These are phyloP conservation scores for Sanghuangporus weigelae DNA, from an alignment of 1,284 basidiomycete genomes.

Conservation along the genomic window DNA sequence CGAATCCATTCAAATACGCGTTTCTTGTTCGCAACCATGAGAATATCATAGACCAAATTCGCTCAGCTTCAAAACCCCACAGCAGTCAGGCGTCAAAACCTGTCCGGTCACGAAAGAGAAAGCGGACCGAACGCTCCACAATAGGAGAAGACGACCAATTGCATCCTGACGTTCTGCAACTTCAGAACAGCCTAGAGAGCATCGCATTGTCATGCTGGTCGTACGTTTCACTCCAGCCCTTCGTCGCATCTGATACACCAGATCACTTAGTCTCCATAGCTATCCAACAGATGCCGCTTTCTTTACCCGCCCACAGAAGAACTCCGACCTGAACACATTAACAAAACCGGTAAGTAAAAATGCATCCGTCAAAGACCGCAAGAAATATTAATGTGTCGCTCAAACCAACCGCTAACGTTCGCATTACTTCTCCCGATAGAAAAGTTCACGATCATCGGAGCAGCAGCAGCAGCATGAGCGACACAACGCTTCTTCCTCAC, in stretches of 20 bases:
- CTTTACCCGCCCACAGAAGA: constrained; percentile 59
- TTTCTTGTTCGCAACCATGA: constrained; percentile 53
- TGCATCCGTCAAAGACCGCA: neutral
- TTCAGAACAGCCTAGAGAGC: constrained; percentile 45
- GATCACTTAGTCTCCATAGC: constrained; percentile 30
- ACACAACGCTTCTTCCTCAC: neutral
- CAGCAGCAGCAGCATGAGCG: neutral
- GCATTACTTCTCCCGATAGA: constrained; percentile 18
- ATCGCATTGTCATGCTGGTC: constrained; percentile 53
- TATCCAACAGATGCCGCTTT: constrained; percentile 45
- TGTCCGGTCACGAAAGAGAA: constrained; percentile 21
- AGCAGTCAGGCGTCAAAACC: constrained; percentile 18
- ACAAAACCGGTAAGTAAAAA: constrained; percentile 35
- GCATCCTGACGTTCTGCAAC: constrained; percentile 35
- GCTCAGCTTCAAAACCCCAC: constrained; percentile 36
- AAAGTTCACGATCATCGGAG: neutral
- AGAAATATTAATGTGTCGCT: constrained; percentile 28
- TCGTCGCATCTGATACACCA: neutral
- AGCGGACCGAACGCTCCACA: constrained; percentile 40
- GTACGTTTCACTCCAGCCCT: constrained; percentile 32
- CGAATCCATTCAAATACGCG: constrained; percentile 51
- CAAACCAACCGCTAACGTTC: neutral
- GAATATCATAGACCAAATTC: constrained; percentile 38
- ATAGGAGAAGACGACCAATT: constrained; percentile 29
- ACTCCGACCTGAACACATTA: constrained; percentile 60